Base-by-base conservation (phyloP, 441 rosid species). In the Populus hybrid region DNA sequence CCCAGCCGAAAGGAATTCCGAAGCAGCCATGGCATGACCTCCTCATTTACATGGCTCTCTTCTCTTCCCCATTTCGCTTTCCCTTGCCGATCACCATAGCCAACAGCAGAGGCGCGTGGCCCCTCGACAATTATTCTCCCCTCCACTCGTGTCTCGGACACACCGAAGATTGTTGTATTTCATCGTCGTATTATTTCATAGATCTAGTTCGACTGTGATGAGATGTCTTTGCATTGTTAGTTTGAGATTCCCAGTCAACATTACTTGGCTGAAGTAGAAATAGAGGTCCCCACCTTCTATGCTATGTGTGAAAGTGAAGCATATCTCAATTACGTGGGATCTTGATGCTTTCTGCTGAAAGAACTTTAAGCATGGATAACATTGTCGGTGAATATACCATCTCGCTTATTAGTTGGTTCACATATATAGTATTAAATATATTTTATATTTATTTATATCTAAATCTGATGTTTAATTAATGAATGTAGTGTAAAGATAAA, bases 1-100 rank as follows among this genome's bases (percentile, higher is more conserved):
- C 46, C 0, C 23, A 38, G 75, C 89, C 82, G 81, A 87, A 85
- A 84, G 85, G 76, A 68, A 11, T 14, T 50, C 50, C 28, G 36
- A 34, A 34, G 36, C 8, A 34, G 36, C 42, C 61, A 80, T 74
- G 46, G 32, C 38, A 12, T 8, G 8, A 57, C 69, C 57, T 77
- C 40, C 26, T 24, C 26, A 18, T 21, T 20, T 38, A 57, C 57
- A 36, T 21, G 28, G 20, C 32, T 64, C 69, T 24, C 66, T 64
- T 73, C 76, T 20, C 38, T 68, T 57, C 20, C 50, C 34, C 70
- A 6, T 75, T 72, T 61, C 80, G 12, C 57, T 61, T 40, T 30
- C 5, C 68, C 18, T 74, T 26, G 16, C 71, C 18, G 0, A 5
- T 50, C 6, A 12, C 57, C 28, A 1, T 8, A 20, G 28, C 42